A percentile compares a stretch with the other conserved stretches of the same genome.
phyloP scores from a whole-genome alignment of 2,329 filamentous ascomycete genomes.

The Penicillium brasilianum region DNA sequence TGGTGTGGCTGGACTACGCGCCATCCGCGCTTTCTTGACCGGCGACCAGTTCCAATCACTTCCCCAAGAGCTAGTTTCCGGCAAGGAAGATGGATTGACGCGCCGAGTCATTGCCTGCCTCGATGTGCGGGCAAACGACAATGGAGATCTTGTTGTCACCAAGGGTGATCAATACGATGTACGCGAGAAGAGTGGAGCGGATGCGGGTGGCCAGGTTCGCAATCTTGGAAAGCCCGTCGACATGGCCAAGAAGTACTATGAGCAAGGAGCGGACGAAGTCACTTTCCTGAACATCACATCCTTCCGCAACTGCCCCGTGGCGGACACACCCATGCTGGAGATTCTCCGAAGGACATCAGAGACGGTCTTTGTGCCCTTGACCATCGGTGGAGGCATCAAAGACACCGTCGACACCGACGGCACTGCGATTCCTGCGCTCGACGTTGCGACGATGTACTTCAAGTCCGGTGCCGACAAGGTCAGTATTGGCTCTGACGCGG shows the following conservation, averaged over 20 bases:
- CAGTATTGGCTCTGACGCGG: slow-evolving; percentile 93
- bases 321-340: slow-evolving; percentile 94
- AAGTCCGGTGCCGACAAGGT: slow-evolving; percentile 97
- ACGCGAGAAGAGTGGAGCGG: slow-evolving; percentile 75
- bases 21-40: slow-evolving; percentile 84
- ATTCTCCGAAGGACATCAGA: slow-evolving; percentile 83
- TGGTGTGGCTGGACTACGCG: slow-evolving; percentile 82
- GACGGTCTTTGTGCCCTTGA: slow-evolving; percentile 94
- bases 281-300: slow-evolving; percentile 98
- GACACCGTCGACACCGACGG: slow-evolving; percentile 91
- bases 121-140: slow-evolving; percentile 92
- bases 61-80: slow-evolving; percentile 30
- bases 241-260: slow-evolving; percentile 91
- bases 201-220: slow-evolving; percentile 68
- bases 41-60: slow-evolving; percentile 66
- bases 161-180: slow-evolving; percentile 99
- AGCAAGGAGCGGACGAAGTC: slow-evolving; percentile 94
- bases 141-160: slow-evolving; percentile 93
- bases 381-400: slow-evolving; percentile 92
- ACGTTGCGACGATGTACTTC: slow-evolving; percentile 97
- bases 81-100: slow-evolving; percentile 71
- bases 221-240: slow-evolving; percentile 97
- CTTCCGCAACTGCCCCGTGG: slow-evolving; percentile 92
- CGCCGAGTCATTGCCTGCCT: slow-evolving; percentile 92
- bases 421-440: slow-evolving; percentile 81